These are phyloP conservation scores for Acer campestre DNA, from an alignment of 345 rosid species.

Conservation along the genomic window DNA sequence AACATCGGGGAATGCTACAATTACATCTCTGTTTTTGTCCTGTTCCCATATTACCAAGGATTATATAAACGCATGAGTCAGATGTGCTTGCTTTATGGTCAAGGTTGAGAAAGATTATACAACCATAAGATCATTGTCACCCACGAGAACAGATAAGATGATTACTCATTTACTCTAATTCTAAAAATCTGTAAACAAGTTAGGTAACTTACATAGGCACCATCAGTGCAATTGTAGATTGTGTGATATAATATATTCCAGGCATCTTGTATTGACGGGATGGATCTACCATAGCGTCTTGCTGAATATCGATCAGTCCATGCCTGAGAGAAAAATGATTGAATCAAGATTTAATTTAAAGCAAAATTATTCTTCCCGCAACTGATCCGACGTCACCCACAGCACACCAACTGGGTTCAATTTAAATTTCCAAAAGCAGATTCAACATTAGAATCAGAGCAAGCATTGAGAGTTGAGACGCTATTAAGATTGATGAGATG, in stretches of 20 bases:
- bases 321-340: constrained; percentile 36
- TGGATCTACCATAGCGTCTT: constrained; percentile 60
- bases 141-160: not conserved
- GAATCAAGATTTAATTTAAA: constrained; percentile 5
- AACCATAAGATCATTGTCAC: constrained; percentile 5
- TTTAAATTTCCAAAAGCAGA: not conserved
- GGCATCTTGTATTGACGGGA: constrained; percentile 47
- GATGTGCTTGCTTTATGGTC: not conserved
- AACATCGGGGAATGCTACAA: constrained; percentile 75
- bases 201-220: constrained; percentile 53
- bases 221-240: constrained; percentile 70
- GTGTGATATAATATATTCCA: constrained; percentile 66
- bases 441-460: not conserved
- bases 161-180: not conserved
- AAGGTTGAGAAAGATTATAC: not conserved
- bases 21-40: constrained; percentile 83
- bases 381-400: constrained; percentile 2
- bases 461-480: not conserved
- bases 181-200: not conserved
- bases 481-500: not conserved
- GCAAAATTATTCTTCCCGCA: not conserved
- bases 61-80: not conserved
- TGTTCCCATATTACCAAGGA: constrained; percentile 26
- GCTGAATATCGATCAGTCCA: constrained; percentile 57
- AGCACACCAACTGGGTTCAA: not conserved